These are phyloP conservation scores for Candida nonsorbophila DNA, from an alignment of 805 yeast genomes.

Conservation along the genomic window DNA sequence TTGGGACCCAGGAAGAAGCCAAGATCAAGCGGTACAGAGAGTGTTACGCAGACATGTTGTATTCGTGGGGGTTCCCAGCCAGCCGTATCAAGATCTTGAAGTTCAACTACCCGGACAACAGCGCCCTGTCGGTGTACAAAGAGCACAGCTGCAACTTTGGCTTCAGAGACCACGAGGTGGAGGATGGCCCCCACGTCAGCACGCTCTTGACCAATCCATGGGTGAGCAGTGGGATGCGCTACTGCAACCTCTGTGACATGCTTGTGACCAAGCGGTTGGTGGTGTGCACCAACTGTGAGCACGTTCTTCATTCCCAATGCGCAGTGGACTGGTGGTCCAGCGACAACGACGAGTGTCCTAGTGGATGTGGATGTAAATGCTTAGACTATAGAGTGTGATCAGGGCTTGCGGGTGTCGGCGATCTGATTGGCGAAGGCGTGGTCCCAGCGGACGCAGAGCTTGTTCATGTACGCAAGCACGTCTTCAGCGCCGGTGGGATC, in stretches of 20 bases:
- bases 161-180: conserved; percentile 14
- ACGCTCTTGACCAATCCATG: conserved; percentile 17
- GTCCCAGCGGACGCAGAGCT: conserved; percentile 65
- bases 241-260: conserved; percentile 65
- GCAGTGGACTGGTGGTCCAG: conserved; percentile 75
- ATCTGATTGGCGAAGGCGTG: conserved; percentile 70
- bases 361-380: conserved; percentile 84
- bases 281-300: conserved; percentile 71
- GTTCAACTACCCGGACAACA: conserved; percentile 43
- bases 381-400: conserved; percentile 16
- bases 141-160: conserved; percentile 33
- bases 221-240: conserved; percentile 27
- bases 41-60: conserved; percentile 73
- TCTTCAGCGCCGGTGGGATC: conserved; percentile 63
- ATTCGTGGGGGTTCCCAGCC: conserved; percentile 80
- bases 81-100: conserved; percentile 74
- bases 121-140: conserved; percentile 10
- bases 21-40: conserved; percentile 45
- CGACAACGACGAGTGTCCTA: conserved; percentile 50
- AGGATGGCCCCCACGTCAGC: conserved; percentile 12
- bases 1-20: conserved; percentile 31
- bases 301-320: conserved; percentile 72
- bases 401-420: conserved; percentile 39
- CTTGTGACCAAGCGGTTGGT: conserved; percentile 56
- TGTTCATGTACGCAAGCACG: conserved; percentile 59